Percentiles rank a stretch among this genome's conserved stretches.
phyloP scores from a whole-genome alignment of 306 rosid genomes.

The Alnus rubra region DNA sequence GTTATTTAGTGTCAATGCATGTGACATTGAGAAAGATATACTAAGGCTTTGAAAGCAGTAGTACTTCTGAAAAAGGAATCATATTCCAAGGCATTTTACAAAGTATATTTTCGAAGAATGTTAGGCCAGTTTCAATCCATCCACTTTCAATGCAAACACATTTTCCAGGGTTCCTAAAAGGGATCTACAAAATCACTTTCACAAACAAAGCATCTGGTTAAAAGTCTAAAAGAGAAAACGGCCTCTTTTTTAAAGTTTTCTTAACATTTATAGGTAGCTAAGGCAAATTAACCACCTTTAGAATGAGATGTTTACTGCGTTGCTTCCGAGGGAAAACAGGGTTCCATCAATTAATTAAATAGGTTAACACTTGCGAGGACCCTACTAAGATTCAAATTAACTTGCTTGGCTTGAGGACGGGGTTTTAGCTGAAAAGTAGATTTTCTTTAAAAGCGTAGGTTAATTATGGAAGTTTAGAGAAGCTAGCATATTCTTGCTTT shows the following conservation, averaged over 20 bases:
- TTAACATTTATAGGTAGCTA: background rate
- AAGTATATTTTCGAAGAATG: background rate
- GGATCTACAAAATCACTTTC: slow-evolving; percentile 6
- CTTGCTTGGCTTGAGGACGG: background rate
- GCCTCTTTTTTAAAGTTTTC: background rate
- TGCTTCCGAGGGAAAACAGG: background rate
- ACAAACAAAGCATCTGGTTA: background rate
- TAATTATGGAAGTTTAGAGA: no score
- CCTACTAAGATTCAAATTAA: background rate
- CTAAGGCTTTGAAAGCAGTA: background rate
- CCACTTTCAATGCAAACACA: slow-evolving; percentile 1
- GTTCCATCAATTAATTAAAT: background rate
- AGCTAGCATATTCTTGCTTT: no score
- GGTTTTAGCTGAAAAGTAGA: slow-evolving; percentile 6
- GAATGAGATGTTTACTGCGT: background rate
- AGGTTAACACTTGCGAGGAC: background rate
- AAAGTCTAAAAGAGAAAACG: background rate
- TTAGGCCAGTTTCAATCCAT: slow-evolving; percentile 20
- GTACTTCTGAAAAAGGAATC: slow-evolving; percentile 18
- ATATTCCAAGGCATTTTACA: slow-evolving; percentile 5
- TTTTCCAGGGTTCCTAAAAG: slow-evolving; percentile 10
- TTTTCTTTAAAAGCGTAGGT: no score
- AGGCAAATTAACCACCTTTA: background rate
- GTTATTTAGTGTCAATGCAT: background rate
- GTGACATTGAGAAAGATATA: slow-evolving; percentile 12